These are phyloP conservation scores for Lojkania enalia DNA, from an alignment of 2,329 filamentous ascomycete species.

Conservation along the genomic window DNA sequence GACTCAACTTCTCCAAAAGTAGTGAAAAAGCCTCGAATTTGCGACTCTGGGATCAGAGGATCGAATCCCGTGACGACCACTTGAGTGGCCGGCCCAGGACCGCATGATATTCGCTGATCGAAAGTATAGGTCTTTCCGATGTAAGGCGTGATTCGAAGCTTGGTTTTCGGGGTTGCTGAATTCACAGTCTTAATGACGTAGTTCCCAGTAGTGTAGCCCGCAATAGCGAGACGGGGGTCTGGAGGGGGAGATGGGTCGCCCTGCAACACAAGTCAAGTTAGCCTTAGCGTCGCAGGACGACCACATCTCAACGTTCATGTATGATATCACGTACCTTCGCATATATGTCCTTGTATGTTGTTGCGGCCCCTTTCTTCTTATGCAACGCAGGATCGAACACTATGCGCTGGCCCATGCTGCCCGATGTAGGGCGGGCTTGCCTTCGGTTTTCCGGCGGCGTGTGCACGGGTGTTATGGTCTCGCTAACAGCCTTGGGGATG, in stretches of 20 bases:
- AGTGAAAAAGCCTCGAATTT: constrained; percentile 75
- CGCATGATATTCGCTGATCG: constrained; percentile 81
- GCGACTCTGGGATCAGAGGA: constrained; percentile 78
- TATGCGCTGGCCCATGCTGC: constrained; percentile 61
- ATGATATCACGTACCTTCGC: constrained; percentile 47
- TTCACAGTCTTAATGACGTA: constrained; percentile 57
- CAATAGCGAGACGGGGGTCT: constrained; percentile 78
- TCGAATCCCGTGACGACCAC: constrained; percentile 97
- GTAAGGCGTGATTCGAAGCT: constrained; percentile 73
- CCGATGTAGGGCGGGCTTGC: constrained; percentile 56
- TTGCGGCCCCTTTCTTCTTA: constrained; percentile 52
- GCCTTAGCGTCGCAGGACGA: constrained; percentile 47
- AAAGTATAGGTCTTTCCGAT: constrained; percentile 79
- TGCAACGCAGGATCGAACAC: constrained; percentile 62
- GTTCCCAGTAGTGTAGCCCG: constrained; percentile 59
- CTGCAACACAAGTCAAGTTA: constrained; percentile 56
- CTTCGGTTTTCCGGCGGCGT: constrained; percentile 48
- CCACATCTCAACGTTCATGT: constrained; percentile 38
- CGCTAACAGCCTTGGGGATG: constrained; percentile 48
- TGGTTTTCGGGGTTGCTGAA: constrained; percentile 67
- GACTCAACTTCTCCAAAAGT: constrained; percentile 86
- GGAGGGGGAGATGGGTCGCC: constrained; percentile 77
- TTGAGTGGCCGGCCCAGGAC: constrained; percentile 85
- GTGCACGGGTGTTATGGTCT: constrained; percentile 50
- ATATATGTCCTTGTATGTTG: constrained; percentile 58